Conservation (phyloP, 1,284 basidiomycete genomes). For the Apiotrichum gamsii region DNA sequence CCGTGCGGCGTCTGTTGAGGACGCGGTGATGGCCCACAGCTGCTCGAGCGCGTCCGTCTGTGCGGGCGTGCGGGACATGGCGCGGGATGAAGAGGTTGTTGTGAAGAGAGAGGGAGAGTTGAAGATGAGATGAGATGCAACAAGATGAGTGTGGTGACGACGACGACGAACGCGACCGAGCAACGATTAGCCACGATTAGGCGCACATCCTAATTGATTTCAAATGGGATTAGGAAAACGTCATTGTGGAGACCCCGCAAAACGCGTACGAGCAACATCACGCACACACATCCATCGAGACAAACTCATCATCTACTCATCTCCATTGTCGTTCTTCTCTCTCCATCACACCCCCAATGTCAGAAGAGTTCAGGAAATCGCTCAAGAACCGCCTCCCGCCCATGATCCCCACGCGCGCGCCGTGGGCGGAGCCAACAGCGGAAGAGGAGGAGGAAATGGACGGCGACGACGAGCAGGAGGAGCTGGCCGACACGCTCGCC, state of each 20-base stretch:
- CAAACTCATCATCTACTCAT: too few species aligned
- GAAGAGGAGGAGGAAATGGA: slow-evolving; percentile 4
- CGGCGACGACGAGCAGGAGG: slow-evolving; percentile 54
- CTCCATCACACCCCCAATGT: slow-evolving; percentile 27
- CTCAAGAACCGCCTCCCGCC: slow-evolving; percentile 40
- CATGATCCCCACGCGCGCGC: slow-evolving; percentile 39
- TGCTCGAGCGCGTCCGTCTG: slow-evolving; percentile 40
- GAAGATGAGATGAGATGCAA: too few species aligned
- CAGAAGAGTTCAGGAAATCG: slow-evolving; percentile 41
- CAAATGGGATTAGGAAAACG: too few species aligned
- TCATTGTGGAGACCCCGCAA: too few species aligned
- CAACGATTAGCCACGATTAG: too few species aligned
- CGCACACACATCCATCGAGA: too few species aligned
- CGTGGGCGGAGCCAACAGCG: slow-evolving; percentile 33
- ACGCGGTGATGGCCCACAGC: slow-evolving; percentile 43
- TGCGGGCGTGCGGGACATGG: slow-evolving; percentile 23
- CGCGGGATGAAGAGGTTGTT: background rate
- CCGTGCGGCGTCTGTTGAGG: slow-evolving; percentile 27
- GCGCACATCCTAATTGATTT: too few species aligned
- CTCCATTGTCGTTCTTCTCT: too few species aligned
- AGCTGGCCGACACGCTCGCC: slow-evolving; percentile 59
- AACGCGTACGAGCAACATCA: too few species aligned
- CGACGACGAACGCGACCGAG: too few species aligned
- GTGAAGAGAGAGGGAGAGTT: too few species aligned
- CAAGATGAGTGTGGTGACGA: too few species aligned